Evolutionary conservation across 495 filamentous ascomycete genomes (phyloP).

Genomic region (Hypoxylon intermedium): DNA sequence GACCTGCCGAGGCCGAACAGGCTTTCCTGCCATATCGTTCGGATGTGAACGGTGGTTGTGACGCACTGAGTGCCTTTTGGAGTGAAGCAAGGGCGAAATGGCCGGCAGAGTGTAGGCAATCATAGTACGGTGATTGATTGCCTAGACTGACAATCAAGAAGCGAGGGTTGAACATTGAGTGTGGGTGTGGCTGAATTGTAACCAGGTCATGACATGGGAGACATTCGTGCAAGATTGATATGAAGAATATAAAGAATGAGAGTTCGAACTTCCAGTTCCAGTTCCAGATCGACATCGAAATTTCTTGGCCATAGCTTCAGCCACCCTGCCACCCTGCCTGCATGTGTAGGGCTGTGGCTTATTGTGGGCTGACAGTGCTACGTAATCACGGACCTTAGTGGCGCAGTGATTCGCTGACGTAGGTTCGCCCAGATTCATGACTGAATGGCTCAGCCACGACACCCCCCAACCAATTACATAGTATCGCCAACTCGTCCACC

Average conservation of each 20-base stretch:
- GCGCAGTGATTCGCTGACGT: constrained; percentile 21
- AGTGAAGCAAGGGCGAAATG: constrained; percentile 71
- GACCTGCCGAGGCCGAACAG: constrained; percentile 50
- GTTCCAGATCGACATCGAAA: too few relatives aligned
- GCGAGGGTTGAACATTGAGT: constrained; percentile 42
- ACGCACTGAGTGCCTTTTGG: constrained; percentile 49
- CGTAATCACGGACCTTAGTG: too few relatives aligned
- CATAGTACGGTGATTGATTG: constrained; percentile 61
- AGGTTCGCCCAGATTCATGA: constrained; percentile 1
- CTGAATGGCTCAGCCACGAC: constrained; percentile 24
- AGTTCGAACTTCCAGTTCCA: too few relatives aligned
- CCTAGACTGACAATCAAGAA: constrained; percentile 59
- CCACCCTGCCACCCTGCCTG: too few relatives aligned
- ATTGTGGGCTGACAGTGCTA: too few relatives aligned
- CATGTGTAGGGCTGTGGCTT: too few relatives aligned
- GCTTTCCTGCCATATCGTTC: constrained; percentile 50
- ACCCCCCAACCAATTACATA: constrained; percentile 13
- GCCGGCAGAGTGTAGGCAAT: constrained; percentile 82
- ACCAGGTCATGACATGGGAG: too few relatives aligned
- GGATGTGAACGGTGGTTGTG: constrained; percentile 53
- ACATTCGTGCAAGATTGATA: too few relatives aligned
- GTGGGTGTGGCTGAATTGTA: not conserved
- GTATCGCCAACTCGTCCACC: constrained; percentile 17
- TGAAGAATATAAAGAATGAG: too few relatives aligned
- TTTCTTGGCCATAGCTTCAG: too few relatives aligned